Conservation (phyloP, 306 rosid genomes). For the Quercus wislizeni region DNA sequence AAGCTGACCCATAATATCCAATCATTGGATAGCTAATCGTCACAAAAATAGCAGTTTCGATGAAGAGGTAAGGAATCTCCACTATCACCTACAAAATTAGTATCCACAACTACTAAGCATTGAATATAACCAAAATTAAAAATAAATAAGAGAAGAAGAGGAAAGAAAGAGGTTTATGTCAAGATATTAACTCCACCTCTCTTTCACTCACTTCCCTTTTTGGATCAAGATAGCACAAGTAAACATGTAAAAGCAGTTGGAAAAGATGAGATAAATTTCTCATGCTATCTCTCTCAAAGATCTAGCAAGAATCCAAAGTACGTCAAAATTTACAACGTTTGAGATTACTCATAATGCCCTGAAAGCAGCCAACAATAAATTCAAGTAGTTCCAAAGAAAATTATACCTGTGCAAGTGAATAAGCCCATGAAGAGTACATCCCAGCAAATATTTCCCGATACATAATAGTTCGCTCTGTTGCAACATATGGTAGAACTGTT, state of each 20-base stretch:
- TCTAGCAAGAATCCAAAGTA: no score
- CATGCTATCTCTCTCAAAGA: no score
- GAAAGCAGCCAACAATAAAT: background rate
- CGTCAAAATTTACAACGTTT: no score
- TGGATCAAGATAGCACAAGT: background rate
- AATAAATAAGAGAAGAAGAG: no score
- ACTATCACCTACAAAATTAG: background rate
- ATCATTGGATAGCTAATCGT: background rate
- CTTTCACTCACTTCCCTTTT: background rate
- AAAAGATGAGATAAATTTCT: no score
- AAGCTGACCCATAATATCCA: background rate
- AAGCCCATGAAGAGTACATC: background rate
- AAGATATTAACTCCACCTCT: background rate
- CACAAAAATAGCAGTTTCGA: background rate
- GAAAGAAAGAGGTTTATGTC: background rate
- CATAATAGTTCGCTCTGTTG: background rate
- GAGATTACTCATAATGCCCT: no score
- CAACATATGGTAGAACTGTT: background rate
- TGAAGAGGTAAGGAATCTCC: background rate
- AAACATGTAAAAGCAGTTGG: no score
- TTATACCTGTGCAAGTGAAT: background rate
- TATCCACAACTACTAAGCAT: background rate
- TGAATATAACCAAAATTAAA: background rate
- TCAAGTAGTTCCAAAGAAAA: background rate
- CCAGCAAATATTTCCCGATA: background rate